Evolutionary conservation across 2,329 filamentous ascomycete genomes (phyloP).

Genomic region (Diaporthe humulicola): DNA sequence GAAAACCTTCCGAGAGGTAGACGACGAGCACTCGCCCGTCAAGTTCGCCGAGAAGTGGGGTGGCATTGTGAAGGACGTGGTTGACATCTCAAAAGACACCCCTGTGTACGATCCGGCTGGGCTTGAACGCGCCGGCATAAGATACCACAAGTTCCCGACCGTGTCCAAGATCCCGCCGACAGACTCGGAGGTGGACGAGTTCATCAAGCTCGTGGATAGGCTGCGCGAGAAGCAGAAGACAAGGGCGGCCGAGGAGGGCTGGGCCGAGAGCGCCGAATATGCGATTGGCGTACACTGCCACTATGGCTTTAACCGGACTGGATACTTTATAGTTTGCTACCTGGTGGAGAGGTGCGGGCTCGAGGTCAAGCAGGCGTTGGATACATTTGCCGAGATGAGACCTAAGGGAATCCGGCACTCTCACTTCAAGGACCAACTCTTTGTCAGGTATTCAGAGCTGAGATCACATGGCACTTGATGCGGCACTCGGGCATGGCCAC

Average conservation of each 20-base stretch:
- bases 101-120: slow-evolving; percentile 88
- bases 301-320: slow-evolving; percentile 95
- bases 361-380: slow-evolving; percentile 80
- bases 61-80: slow-evolving; percentile 77
- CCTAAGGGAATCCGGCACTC: slow-evolving; percentile 89
- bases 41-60: slow-evolving; percentile 79
- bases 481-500: too few species aligned
- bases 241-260: slow-evolving; percentile 57
- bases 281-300: slow-evolving; percentile 92
- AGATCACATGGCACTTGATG: slow-evolving; percentile 13
- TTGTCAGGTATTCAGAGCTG: slow-evolving; percentile 76
- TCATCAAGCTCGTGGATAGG: slow-evolving; percentile 69
- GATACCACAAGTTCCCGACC: slow-evolving; percentile 89
- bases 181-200: slow-evolving; percentile 64
- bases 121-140: slow-evolving; percentile 75
- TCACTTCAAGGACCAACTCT: slow-evolving; percentile 88
- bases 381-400: slow-evolving; percentile 79
- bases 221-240: slow-evolving; percentile 68
- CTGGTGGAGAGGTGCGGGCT: slow-evolving; percentile 85
- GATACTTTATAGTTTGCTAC: slow-evolving; percentile 91
- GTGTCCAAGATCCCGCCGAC: slow-evolving; percentile 90
- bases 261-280: slow-evolving; percentile 51
- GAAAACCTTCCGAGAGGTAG: slow-evolving; percentile 93
- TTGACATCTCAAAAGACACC: slow-evolving; percentile 92
- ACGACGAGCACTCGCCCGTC: slow-evolving; percentile 83